phyloP scores from a whole-genome alignment of 176 grass and related monocot species.

The Rhipidocladum racemiflorum region DNA sequence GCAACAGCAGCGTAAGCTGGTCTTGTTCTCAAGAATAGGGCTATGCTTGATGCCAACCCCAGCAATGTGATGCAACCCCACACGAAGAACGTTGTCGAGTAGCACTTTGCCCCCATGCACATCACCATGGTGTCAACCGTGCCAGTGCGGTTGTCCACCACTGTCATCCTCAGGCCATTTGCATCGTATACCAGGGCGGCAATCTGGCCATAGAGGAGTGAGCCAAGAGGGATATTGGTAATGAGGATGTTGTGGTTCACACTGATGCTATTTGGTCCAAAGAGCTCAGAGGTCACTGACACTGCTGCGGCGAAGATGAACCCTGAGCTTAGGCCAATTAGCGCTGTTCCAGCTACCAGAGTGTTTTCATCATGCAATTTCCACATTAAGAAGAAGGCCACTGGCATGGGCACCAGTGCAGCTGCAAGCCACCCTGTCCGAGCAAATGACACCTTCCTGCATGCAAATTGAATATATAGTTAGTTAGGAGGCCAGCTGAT shows the following conservation, averaged over 20 bases:
- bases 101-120: conserved; percentile 89
- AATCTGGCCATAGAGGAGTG: conserved; percentile 83
- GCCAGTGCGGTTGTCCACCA: conserved; percentile 26
- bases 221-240: conserved; percentile 90
- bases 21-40: conserved; percentile 67
- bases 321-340: conserved; percentile 77
- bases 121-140: conserved; percentile 53
- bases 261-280: conserved; percentile 68
- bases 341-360: conserved; percentile 59
- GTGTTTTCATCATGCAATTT: conserved; percentile 33
- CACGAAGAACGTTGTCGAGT: conserved; percentile 60
- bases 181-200: conserved; percentile 69
- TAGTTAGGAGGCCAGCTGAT: not conserved
- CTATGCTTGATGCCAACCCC: conserved; percentile 54
- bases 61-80: conserved; percentile 71
- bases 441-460: conserved; percentile 74
- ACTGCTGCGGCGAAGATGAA: conserved; percentile 90
- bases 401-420: conserved; percentile 62
- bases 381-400: conserved; percentile 75
- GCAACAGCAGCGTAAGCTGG: conserved; percentile 38
- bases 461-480: conserved; percentile 4
- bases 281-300: conserved; percentile 86
- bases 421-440: conserved; percentile 77
- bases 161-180: conserved; percentile 41
- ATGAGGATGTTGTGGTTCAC: conserved; percentile 98